Evolutionary conservation across 2,329 filamentous ascomycete species (phyloP), one percentile per base, ranked within the genome.

Genomic region (Sarocladium kiliense): DNA sequence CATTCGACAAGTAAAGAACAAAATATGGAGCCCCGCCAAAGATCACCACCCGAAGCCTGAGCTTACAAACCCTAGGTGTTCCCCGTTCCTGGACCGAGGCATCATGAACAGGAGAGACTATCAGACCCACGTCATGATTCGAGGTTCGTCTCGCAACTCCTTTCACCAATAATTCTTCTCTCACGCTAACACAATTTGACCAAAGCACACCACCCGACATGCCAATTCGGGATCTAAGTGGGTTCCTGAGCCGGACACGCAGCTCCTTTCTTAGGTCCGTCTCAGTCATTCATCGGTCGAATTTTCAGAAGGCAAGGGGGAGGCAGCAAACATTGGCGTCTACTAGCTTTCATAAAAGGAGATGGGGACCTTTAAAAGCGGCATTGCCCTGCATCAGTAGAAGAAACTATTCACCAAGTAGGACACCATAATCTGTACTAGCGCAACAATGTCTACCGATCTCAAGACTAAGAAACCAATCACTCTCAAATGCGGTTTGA

Each of bases 401-500:
- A 39, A 16, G 30, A 32, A 12, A 32, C 12, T 12, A 6, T 32
- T 32, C 30, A 12, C 12, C 30, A 12, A 32, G 30, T 12, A 32
- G 6, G 12, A 6, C 30, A 6, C 30, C 30, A 32, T 12, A 32
- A 5, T 16, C n/a, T 39, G 36, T 16, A 39, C 36, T 5, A 9
- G 36, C 36, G 12, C 36, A 9, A 39, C 36, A 39, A 39, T 39
- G 36, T 39, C 36, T 39, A 39, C 36, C 36, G 12, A 39, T 14
- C 36, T 16, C 36, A 39, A 39, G 11, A 6, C n/a, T 16, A 18
- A 39, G 9, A 16, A 75, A 25, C 72, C 78, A 0, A 62, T 81
- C 14, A 78, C 73, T 37, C 71, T 84, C 1, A 76, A 78, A 58
- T 81, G 78, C 62, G 82, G 82, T 1, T 70, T 85, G 25, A 73